Conservation (phyloP, 768 basidiomycete genomes). For the Mycena alexandri region DNA sequence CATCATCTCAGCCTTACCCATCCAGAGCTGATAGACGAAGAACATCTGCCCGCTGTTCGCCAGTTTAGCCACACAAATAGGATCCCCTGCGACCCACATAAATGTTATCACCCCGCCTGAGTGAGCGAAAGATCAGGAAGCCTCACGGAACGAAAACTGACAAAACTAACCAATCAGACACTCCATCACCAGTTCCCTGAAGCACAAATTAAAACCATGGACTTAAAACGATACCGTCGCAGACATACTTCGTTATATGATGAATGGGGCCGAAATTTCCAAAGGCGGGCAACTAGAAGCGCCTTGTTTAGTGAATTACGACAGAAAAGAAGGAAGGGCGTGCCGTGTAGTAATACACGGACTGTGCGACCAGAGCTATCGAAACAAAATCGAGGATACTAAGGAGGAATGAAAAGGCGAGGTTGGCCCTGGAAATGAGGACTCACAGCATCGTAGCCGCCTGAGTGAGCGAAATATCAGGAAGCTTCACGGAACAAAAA, state of each 20-base stretch:
- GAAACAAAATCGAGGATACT: conserved; percentile 54
- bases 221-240: background rate
- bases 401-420: no score
- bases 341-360: conserved; percentile 60
- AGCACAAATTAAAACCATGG: background rate
- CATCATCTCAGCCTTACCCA: conserved; percentile 45
- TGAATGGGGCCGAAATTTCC: conserved; percentile 53
- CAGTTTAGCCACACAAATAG: no score
- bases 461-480: background rate
- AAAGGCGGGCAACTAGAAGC: conserved; percentile 55
- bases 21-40: conserved; percentile 57
- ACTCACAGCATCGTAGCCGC: conserved; percentile 32
- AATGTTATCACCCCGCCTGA: no score
- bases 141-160: no score
- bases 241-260: conserved; percentile 54
- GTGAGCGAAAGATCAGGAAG: no score
- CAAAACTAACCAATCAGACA: conserved; percentile 46
- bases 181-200: conserved; percentile 56
- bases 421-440: no score
- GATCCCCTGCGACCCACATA: no score
- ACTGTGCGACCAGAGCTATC: conserved; percentile 56
- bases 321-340: background rate
- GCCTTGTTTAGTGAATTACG: background rate
- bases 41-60: conserved; percentile 54
- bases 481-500: background rate